A percentile compares a stretch with the other conserved stretches of the same genome.
Evolutionary conservation across 179 eudicot species (phyloP).

Genomic region (Patellifolia procumbens): DNA sequence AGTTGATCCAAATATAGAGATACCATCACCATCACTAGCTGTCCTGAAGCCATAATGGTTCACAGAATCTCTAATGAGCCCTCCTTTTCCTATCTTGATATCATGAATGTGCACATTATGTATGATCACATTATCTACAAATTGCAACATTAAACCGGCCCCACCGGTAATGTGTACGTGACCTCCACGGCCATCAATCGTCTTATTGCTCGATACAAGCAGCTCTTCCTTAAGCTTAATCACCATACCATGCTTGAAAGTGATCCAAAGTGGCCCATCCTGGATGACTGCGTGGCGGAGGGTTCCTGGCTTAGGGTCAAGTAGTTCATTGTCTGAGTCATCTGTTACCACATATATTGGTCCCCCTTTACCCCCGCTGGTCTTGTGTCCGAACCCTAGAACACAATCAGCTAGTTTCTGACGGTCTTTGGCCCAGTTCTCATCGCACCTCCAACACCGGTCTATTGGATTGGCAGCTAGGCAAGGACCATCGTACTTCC

Average conservation of each 20-base stretch:
- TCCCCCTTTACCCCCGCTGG: slow-evolving; percentile 49
- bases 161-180: slow-evolving; percentile 50
- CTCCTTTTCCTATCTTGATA: slow-evolving; percentile 43
- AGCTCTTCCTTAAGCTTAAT: slow-evolving; percentile 53
- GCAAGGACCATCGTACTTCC: slow-evolving; percentile 33
- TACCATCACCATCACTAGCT: slow-evolving; percentile 55
- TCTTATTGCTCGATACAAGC: slow-evolving; percentile 50
- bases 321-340: slow-evolving; percentile 46
- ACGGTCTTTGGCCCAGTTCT: slow-evolving; percentile 46
- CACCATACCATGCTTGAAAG: slow-evolving; percentile 40
- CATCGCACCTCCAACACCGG: slow-evolving; percentile 56
- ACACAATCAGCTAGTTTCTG: slow-evolving; percentile 44
- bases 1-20: slow-evolving; percentile 48
- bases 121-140: slow-evolving; percentile 48
- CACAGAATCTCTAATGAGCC: slow-evolving; percentile 43
- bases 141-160: slow-evolving; percentile 53
- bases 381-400: slow-evolving; percentile 52
- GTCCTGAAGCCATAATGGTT: slow-evolving; percentile 41
- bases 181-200: slow-evolving; percentile 60
- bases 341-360: slow-evolving; percentile 43
- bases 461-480: slow-evolving; percentile 58
- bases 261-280: slow-evolving; percentile 54
- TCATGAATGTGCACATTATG: slow-evolving; percentile 48
- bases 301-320: slow-evolving; percentile 60
- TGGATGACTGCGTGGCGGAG: slow-evolving; percentile 60